Base-by-base conservation (phyloP, 345 rosid species). In the Pistacia atlantica region DNA sequence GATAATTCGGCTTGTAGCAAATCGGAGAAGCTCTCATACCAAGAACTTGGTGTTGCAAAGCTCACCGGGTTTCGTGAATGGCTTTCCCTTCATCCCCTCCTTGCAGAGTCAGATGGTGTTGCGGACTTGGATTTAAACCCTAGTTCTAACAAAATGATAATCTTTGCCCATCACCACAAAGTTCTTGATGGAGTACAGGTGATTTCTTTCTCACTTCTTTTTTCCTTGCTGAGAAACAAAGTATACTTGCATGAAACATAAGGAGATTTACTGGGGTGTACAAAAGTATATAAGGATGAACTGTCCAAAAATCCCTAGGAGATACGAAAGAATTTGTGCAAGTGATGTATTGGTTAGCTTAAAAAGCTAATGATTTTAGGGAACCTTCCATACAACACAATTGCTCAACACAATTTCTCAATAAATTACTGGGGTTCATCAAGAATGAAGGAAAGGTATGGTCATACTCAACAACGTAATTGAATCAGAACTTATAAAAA, bases 151-250 rank as follows among this genome's bases (percentile, higher is more conserved):
- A 95, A 95, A 80, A 95, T 90, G 98, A 86, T 95, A 70, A 84
- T 95, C 81, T 95, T 95, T 86, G 99, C 91, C 62, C 98, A 95
- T 86, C 99, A 95, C 79, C 98, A 86, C 78, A 93, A 88, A 89
- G 99, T 95, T 87, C 93, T 95, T 65, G 90, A 95, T 84, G 89
- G 96, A 71, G 83, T 95, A 75, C 97, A 95, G 92, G 99, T 95
- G 62, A 81, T 77, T 56, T 65, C 65, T 54, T 74, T 75, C 45
- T 75, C 58, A 35, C 57, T 54, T 54, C 18, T 54, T 54, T 14
- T 54, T 18, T 13, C 17, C n/a, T 1, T 54, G 57, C 57, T 54
- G 17, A 54, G 57, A 14, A 54, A 54, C 57, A 54, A 54, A 2
- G n/a, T 54, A 16, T 54, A 54, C 57, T 54, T 54, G 5, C 7